phyloP scores from a whole-genome alignment of 169 alveolate genomes.

The Plasmodium falciparum region DNA sequence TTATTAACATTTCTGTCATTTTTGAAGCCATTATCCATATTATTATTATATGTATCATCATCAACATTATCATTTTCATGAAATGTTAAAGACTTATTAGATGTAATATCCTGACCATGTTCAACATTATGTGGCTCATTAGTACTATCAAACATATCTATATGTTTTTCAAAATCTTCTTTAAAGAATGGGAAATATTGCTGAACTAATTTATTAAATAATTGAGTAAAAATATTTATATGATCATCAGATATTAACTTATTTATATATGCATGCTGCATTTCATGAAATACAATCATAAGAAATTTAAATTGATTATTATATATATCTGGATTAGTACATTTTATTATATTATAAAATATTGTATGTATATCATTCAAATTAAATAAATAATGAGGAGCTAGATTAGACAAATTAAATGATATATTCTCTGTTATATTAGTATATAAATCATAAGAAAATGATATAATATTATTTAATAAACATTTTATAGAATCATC shows the following conservation, averaged over 20 bases:
- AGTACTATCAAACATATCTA: conserved; percentile 86
- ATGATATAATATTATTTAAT: conserved; percentile 87
- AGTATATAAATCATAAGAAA: conserved; percentile 89
- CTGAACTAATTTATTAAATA: conserved; percentile 35
- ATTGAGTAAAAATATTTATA: conserved; percentile 45
- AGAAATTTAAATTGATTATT: conserved; percentile 51
- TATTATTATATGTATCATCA: background rate
- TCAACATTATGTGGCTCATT: conserved; percentile 80
- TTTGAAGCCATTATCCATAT: background rate
- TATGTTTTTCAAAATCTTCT: conserved; percentile 89
- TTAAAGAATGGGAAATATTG: conserved; percentile 47
- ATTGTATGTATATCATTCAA: conserved; percentile 88
- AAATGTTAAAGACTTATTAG: background rate
- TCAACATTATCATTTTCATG: too few relatives aligned
- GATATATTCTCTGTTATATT: conserved; percentile 76
- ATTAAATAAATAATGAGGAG: conserved; percentile 94
- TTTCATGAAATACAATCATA: conserved; percentile 72
- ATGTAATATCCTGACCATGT: background rate
- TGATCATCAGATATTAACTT: conserved; percentile 64
- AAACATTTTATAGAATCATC: conserved; percentile 87
- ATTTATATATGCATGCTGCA: conserved; percentile 53
- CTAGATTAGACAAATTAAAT: conserved; percentile 86
- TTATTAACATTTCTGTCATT: background rate
- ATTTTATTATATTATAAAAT: conserved; percentile 63
- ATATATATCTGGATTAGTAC: conserved; percentile 61